Conservation (phyloP, 352 stramenopile species). For the Albugo laibachii region DNA sequence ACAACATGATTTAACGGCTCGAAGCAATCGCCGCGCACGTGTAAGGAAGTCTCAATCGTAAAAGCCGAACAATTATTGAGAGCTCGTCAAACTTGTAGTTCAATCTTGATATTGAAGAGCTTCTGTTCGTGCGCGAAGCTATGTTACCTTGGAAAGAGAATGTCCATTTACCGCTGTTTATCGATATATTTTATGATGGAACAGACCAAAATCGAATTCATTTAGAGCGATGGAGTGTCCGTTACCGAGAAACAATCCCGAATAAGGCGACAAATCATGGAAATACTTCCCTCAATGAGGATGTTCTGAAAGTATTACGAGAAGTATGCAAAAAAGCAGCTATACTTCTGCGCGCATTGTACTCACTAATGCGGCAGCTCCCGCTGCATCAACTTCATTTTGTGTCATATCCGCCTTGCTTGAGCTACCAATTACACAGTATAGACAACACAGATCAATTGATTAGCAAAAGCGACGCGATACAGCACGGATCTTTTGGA, state of each 20-base stretch:
- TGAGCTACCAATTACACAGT: conserved; percentile 40
- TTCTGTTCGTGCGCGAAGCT: conserved; percentile 34
- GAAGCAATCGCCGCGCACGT: conserved; percentile 27
- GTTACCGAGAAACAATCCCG: conserved; percentile 14
- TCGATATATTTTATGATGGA: conserved; percentile 46
- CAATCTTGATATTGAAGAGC: conserved; percentile 71
- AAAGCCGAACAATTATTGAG: neutral
- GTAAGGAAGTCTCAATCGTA: conserved; percentile 12
- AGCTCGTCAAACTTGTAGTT: conserved; percentile 15
- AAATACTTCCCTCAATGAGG: conserved; percentile 15
- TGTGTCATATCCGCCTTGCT: conserved; percentile 36
- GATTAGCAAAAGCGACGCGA: neutral
- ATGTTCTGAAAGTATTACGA: conserved; percentile 63
- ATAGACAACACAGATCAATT: conserved; percentile 1
- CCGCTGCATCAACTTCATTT: conserved; percentile 46
- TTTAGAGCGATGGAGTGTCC: conserved; percentile 57
- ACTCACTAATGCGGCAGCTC: conserved; percentile 56
- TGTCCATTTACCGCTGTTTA: conserved; percentile 35
- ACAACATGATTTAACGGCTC: conserved; percentile 17
- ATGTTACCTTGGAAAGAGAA: conserved; percentile 54
- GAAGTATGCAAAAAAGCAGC: conserved; percentile 65
- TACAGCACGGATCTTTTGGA: neutral
- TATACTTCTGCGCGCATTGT: conserved; percentile 44
- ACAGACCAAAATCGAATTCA: conserved; percentile 24
- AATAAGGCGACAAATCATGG: conserved; percentile 8